Percentiles rank a stretch among this genome's conserved stretches.
Evolutionary conservation across 345 rosid species (phyloP).

Genomic region (Euphorbia lathyris): DNA sequence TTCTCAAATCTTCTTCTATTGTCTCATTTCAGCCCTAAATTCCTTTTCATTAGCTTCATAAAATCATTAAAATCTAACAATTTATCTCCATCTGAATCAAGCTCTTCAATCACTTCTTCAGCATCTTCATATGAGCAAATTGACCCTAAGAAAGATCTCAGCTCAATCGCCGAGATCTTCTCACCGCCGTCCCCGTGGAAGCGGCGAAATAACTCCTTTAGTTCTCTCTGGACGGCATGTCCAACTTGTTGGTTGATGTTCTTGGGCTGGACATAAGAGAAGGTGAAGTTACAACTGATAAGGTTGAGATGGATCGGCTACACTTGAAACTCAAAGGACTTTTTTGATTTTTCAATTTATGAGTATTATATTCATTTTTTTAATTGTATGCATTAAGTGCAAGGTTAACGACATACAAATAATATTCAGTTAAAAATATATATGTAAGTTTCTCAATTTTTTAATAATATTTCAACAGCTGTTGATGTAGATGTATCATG

Average conservation of each 20-base stretch:
- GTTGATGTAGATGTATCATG: too few relatives aligned
- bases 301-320: constrained; percentile 17
- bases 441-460: too few relatives aligned
- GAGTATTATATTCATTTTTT: too few relatives aligned
- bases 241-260: background rate
- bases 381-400: too few relatives aligned
- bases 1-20: constrained; percentile 34
- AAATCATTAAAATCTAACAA: constrained; percentile 69
- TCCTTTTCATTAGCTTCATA: constrained; percentile 49
- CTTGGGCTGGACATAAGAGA: constrained; percentile 5
- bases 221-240: constrained; percentile 24
- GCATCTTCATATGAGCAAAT: constrained; percentile 63
- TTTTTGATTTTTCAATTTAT: too few relatives aligned
- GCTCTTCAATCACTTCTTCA: constrained; percentile 47
- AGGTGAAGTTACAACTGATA: constrained; percentile 13
- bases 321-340: constrained; percentile 33
- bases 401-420: too few relatives aligned
- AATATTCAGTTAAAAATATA: too few relatives aligned
- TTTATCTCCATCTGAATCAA: constrained; percentile 64
- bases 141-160: constrained; percentile 60
- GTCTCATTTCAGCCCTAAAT: constrained; percentile 21
- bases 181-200: constrained; percentile 77
- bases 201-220: constrained; percentile 51
- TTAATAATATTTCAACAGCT: too few relatives aligned
- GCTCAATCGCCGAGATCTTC: constrained; percentile 67